Conservation (phyloP, 1,284 basidiomycete species). For the Tilletia horrida region DNA sequence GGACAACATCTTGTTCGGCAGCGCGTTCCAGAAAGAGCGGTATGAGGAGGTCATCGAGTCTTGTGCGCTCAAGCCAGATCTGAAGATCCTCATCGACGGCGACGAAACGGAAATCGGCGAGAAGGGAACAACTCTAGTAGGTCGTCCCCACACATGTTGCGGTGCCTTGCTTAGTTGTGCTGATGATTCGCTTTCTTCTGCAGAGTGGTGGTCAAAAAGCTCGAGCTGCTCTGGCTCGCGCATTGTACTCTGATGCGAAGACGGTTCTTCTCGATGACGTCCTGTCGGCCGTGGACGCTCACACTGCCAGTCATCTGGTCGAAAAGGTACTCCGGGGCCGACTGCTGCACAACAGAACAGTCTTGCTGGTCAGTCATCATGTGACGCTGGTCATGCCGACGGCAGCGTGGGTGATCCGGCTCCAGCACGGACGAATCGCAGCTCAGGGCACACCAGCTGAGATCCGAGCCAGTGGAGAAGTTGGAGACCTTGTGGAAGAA, state of each 20-base stretch:
- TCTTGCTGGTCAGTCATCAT: slow-evolving; percentile 72
- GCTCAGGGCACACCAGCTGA: slow-evolving; percentile 30
- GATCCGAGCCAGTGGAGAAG: slow-evolving; percentile 23
- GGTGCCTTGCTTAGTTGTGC: no score
- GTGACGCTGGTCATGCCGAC: slow-evolving; percentile 32
- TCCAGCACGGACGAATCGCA: slow-evolving; percentile 32
- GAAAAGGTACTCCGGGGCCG: slow-evolving; percentile 27
- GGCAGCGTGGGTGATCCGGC: slow-evolving; percentile 32
- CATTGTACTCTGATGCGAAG: slow-evolving; percentile 42
- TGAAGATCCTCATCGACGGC: slow-evolving; percentile 40
- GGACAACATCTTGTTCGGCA: slow-evolving; percentile 46
- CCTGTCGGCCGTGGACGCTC: slow-evolving; percentile 63
- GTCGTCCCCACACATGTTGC: not conserved
- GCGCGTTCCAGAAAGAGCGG: slow-evolving; percentile 34
- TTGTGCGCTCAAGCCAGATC: slow-evolving; percentile 39
- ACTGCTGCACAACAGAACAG: slow-evolving; percentile 60
- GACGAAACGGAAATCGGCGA: slow-evolving; percentile 46
- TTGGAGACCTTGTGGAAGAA: slow-evolving; percentile 19
- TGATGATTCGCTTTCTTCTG: no score
- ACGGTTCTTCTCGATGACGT: slow-evolving; percentile 49
- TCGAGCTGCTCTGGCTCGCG: slow-evolving; percentile 45
- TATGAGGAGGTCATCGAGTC: slow-evolving; percentile 38
- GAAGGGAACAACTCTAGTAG: slow-evolving; percentile 36
- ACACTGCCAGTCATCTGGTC: slow-evolving; percentile 60
- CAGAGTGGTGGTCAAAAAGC: slow-evolving; percentile 47